phyloP scores from a whole-genome alignment of 306 rosid genomes.

The Gleditsia sinensis region DNA sequence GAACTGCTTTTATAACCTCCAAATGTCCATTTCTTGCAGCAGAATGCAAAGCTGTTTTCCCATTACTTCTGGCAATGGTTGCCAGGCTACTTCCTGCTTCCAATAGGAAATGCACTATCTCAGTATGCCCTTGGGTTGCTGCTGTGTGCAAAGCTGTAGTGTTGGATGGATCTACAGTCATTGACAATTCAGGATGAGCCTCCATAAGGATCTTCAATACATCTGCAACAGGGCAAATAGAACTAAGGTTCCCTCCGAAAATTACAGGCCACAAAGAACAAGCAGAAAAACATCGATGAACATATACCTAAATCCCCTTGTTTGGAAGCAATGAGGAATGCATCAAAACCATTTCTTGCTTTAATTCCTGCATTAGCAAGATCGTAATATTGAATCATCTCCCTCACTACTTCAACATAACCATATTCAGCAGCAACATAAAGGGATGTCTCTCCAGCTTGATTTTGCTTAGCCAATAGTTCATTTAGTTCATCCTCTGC shows the following conservation, averaged over 20 bases:
- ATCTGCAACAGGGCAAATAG: slow-evolving; percentile 52
- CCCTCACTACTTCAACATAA: slow-evolving; percentile 72
- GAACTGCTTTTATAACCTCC: slow-evolving; percentile 64
- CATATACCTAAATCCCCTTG: slow-evolving; percentile 84
- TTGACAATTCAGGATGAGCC: slow-evolving; percentile 75
- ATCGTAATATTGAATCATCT: slow-evolving; percentile 74
- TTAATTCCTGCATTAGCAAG: slow-evolving; percentile 77
- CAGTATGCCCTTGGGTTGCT: slow-evolving; percentile 83
- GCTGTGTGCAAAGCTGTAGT: slow-evolving; percentile 98
- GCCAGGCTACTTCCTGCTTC: slow-evolving; percentile 84
- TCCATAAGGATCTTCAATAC: slow-evolving; percentile 75
- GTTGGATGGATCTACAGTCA: slow-evolving; percentile 93
- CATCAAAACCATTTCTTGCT: slow-evolving; percentile 95
- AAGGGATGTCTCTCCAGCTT: slow-evolving; percentile 86
- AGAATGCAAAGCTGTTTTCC: slow-evolving; percentile 92
- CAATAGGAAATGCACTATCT: slow-evolving; percentile 66
- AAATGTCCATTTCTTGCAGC: slow-evolving; percentile 93
- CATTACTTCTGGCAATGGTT: slow-evolving; percentile 88
- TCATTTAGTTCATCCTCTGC: slow-evolving; percentile 55
- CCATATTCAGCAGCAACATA: slow-evolving; percentile 93
- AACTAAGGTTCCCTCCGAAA: slow-evolving; percentile 9
- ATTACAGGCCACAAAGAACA: slow-evolving; percentile 16
- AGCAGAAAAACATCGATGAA: slow-evolving; percentile 14
- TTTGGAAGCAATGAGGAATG: slow-evolving; percentile 94
- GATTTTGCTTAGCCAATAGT: slow-evolving; percentile 70